Base-by-base conservation (phyloP, 2,329 filamentous ascomycete species). In the Pseudogymnoascus sp. region DNA sequence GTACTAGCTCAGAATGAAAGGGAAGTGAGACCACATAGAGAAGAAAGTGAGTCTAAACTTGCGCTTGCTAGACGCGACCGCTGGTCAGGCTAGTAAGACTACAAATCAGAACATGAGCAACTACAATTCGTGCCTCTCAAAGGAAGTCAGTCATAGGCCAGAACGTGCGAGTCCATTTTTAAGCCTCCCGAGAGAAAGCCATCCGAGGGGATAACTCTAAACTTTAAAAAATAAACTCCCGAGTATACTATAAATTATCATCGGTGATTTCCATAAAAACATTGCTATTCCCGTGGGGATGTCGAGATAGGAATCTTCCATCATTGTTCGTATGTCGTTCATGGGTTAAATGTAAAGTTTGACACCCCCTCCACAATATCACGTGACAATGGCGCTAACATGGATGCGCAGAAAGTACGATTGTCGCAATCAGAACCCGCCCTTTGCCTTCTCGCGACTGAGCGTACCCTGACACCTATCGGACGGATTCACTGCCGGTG, bases 401-500 rank as follows among this genome's bases (percentile, higher is more conserved):
- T 51, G 61, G 45, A 36, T 34, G 42, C 40, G 45, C 36, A 34
- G 31, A 45, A 51, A 51, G 36, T 34, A 51, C 61, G 42, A 62
- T 62, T 47, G 61, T 57, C 39, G 57, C 40, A 64, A 59, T 64
- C 47, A 64, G 59, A 61, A 45, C 47, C 42, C 59, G 54, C 23
- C 54, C 12, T 64, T 37, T 40, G 36, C 42, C 36, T 34, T 62
- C 31, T 59, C 23, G 45, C 34, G 36, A 29, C 42, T 39, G 23
- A 64, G 62, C 59, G 29, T 60, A 39, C 23, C 37, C 42, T 37
- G 26, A 57, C 61, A 51, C 47, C 14, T 64, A 47, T 57, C 51
- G 45, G 39, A 65, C 21, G 59, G 62, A 62, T 62, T 51, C 59
- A 63, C 62, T 62, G 62, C 66, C 67, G 71, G 71, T 73, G 72